Evolutionary conservation across 305 asterid genomes (phyloP).

Genomic region (Fraxinus dipetala): DNA sequence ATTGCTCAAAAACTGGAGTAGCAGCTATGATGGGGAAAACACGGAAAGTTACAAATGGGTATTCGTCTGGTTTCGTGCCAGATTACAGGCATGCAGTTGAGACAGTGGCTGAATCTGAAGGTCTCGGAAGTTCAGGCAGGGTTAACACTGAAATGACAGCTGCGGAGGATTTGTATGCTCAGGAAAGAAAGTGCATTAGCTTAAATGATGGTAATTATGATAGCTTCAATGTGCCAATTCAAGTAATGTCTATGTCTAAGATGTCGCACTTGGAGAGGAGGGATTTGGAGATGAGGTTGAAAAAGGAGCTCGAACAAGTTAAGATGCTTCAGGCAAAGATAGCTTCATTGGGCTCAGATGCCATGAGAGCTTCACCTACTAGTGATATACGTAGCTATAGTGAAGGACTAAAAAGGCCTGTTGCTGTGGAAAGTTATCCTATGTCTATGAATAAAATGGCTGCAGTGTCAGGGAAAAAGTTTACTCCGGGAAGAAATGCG

Average conservation of each 20-base stretch:
- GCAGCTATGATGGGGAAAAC: conserved; percentile 58
- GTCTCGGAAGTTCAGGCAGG: conserved; percentile 47
- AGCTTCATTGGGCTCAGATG: conserved; percentile 30
- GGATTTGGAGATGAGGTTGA: conserved; percentile 48
- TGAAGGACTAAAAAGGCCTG: conserved; percentile 46
- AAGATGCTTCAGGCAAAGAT: conserved; percentile 55
- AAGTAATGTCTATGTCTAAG: conserved; percentile 46
- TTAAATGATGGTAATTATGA: conserved; percentile 40
- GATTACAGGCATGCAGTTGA: conserved; percentile 62
- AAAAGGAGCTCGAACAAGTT: conserved; percentile 60
- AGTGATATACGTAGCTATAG: conserved; percentile 36
- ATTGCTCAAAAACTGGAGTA: conserved; percentile 25
- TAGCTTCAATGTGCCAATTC: conserved; percentile 51
- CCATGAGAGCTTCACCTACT: conserved; percentile 28
- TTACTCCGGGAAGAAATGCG: conserved; percentile 48
- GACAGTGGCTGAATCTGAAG: conserved; percentile 63
- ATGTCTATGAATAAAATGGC: conserved; percentile 29
- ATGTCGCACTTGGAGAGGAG: conserved; percentile 56
- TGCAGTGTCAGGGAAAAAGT: conserved; percentile 37
- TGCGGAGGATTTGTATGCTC: conserved; percentile 43
- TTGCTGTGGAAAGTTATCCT: conserved; percentile 34
- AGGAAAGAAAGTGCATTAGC: conserved; percentile 41
- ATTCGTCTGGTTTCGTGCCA: conserved; percentile 54
- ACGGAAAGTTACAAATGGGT: conserved; percentile 52
- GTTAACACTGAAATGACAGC: conserved; percentile 37